phyloP scores from a whole-genome alignment of 495 filamentous ascomycete species.

The Penicillium paxilli region DNA sequence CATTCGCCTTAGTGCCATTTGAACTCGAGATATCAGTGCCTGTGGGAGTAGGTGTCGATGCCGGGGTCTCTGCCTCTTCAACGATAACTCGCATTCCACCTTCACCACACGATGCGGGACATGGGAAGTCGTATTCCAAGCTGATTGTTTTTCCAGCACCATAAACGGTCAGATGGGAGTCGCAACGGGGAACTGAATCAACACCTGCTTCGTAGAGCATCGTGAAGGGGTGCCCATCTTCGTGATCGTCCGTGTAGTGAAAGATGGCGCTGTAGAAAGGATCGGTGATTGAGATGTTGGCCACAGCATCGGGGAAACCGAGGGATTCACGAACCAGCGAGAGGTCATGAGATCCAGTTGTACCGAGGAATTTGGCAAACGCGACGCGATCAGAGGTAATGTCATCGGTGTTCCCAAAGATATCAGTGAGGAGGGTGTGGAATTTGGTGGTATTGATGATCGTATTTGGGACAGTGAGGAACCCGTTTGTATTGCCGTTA shows the following conservation, averaged over 20 bases:
- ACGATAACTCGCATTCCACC: constrained; percentile 49
- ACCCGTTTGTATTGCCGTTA: background rate
- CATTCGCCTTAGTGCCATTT: background rate
- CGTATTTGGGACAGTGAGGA: background rate
- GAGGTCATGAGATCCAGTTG: constrained; percentile 56
- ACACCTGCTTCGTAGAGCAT: constrained; percentile 58
- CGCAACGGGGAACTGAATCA: constrained; percentile 53
- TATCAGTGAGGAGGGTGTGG: constrained; percentile 26
- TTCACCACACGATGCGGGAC: constrained; percentile 29
- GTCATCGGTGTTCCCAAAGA: constrained; percentile 30
- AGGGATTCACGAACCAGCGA: constrained; percentile 56
- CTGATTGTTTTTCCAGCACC: constrained; percentile 45
- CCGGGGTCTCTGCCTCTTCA: constrained; percentile 36
- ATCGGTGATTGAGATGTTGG: constrained; percentile 42
- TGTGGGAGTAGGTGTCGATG: background rate
- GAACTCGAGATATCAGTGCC: too few species aligned
- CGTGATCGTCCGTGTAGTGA: constrained; percentile 31
- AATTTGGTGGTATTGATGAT: constrained; percentile 5
- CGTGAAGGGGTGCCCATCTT: constrained; percentile 38
- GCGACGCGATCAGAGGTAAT: constrained; percentile 31
- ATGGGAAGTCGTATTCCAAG: constrained; percentile 54
- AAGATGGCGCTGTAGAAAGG: constrained; percentile 52
- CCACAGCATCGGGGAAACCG: constrained; percentile 45
- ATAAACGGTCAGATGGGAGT: constrained; percentile 57
- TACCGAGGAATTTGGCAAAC: constrained; percentile 45